Evolutionary conservation across 2,329 filamentous ascomycete species (phyloP).

Genomic region (Parastagonospora nodorum): DNA sequence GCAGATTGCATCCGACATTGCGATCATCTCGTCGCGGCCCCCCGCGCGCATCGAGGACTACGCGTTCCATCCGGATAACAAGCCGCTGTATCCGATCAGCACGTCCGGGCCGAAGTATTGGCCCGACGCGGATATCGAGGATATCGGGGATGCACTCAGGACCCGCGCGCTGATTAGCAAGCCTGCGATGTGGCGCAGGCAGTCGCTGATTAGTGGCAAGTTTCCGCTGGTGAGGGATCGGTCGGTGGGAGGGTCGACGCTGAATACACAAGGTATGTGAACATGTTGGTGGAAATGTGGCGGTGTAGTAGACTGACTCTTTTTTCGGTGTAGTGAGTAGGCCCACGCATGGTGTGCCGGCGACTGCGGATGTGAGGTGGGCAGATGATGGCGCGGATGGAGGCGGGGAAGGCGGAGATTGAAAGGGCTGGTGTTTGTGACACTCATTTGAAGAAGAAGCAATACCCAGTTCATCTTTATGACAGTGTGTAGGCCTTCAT

Average conservation of each 20-base stretch:
- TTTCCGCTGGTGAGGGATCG: background rate
- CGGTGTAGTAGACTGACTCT: too few relatives aligned
- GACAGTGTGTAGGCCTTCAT: too few relatives aligned
- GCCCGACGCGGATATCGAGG: constrained; percentile 31
- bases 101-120: constrained; percentile 36
- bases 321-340: too few relatives aligned
- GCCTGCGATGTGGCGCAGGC: constrained; percentile 13
- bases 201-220: background rate
- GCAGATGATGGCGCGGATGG: too few relatives aligned
- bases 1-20: constrained; percentile 71
- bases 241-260: background rate
- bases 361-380: too few relatives aligned
- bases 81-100: constrained; percentile 59
- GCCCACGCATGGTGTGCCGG: too few relatives aligned
- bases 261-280: background rate
- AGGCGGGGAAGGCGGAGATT: too few relatives aligned
- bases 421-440: too few relatives aligned
- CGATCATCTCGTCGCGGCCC: constrained; percentile 67
- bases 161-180: constrained; percentile 14
- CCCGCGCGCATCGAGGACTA: constrained; percentile 58
- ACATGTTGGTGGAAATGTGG: too few relatives aligned
- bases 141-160: constrained; percentile 44
- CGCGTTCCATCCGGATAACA: constrained; percentile 51
- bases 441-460: too few relatives aligned
- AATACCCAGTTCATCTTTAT: too few relatives aligned